Conservation (phyloP, 2,329 filamentous ascomycete species). For the Sporothrix mexicana region DNA sequence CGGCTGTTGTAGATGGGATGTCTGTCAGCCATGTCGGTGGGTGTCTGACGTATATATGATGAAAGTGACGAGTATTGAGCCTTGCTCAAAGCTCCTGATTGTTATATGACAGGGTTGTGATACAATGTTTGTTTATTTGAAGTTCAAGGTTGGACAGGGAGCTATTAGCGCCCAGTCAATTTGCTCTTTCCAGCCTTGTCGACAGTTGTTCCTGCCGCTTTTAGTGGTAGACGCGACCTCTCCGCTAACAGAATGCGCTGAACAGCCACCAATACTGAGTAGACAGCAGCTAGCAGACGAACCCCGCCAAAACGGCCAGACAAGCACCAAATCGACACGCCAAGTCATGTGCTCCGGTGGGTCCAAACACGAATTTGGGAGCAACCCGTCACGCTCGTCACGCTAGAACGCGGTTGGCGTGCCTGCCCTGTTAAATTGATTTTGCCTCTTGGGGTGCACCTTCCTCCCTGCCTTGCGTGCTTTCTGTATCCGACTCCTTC, state of each 20-base stretch:
- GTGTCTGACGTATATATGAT: too few relatives aligned
- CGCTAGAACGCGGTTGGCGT: conserved; percentile 42
- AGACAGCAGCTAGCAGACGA: too few relatives aligned
- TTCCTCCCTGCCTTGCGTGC: not conserved
- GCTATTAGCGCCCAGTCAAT: not conserved
- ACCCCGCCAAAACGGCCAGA: not conserved
- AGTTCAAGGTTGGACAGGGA: not conserved
- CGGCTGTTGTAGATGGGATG: conserved; percentile 30
- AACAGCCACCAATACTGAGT: too few relatives aligned
- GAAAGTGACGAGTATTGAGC: too few relatives aligned
- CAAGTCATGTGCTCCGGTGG: conserved; percentile 37
- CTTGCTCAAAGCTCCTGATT: not conserved
- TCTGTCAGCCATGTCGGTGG: conserved; percentile 35
- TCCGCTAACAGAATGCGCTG: not conserved
- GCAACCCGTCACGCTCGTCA: conserved; percentile 43
- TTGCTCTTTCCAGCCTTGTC: not conserved
- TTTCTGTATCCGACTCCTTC: not conserved
- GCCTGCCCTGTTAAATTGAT: conserved; percentile 38
- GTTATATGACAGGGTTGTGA: not conserved
- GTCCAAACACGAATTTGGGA: conserved; percentile 37
- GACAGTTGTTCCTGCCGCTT: too few relatives aligned
- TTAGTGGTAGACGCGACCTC: not conserved
- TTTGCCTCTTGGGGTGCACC: conserved; percentile 11
- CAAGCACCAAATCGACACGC: conserved; percentile 30
- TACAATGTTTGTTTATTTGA: conserved; percentile 15